These are phyloP conservation scores for Polygonum aviculare DNA, from an alignment of 148 eudicot genomes.

Conservation along the genomic window DNA sequence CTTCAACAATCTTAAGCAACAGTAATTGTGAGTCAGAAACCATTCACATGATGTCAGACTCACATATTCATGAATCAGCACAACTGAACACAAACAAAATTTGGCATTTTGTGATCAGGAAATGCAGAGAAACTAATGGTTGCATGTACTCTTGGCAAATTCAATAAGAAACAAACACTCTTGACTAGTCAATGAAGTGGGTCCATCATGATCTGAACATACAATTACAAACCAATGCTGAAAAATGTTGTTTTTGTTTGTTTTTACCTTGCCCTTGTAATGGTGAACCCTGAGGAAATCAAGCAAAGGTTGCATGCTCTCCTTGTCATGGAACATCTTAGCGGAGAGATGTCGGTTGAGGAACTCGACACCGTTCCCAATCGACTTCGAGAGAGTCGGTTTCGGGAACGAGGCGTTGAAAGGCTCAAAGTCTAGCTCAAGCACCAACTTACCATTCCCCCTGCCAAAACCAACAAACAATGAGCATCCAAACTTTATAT, in stretches of 20 bases:
- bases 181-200: neutral
- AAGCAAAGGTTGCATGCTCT: slow-evolving; percentile 88
- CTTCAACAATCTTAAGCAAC: neutral
- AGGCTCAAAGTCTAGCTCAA: slow-evolving; percentile 93
- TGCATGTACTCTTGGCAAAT: neutral
- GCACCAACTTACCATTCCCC: slow-evolving; percentile 75
- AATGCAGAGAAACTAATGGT: neutral
- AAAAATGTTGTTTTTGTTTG: neutral
- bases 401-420: slow-evolving; percentile 79
- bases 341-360: slow-evolving; percentile 96
- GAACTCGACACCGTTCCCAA: slow-evolving; percentile 97
- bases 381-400: slow-evolving; percentile 91
- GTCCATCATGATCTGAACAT: neutral
- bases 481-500: neutral
- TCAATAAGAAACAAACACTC: neutral
- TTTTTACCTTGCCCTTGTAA: slow-evolving; percentile 81
- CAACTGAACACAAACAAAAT: no score
- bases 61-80: neutral
- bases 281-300: slow-evolving; percentile 74
- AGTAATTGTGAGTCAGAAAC: neutral
- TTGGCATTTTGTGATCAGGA: no score
- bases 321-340: slow-evolving; percentile 98
- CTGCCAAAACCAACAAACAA: slow-evolving; percentile 18
- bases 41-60: neutral
- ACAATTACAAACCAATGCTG: neutral